Evolutionary conservation across 148 eudicot genomes (phyloP).

Genomic region (Camellia sinensis): DNA sequence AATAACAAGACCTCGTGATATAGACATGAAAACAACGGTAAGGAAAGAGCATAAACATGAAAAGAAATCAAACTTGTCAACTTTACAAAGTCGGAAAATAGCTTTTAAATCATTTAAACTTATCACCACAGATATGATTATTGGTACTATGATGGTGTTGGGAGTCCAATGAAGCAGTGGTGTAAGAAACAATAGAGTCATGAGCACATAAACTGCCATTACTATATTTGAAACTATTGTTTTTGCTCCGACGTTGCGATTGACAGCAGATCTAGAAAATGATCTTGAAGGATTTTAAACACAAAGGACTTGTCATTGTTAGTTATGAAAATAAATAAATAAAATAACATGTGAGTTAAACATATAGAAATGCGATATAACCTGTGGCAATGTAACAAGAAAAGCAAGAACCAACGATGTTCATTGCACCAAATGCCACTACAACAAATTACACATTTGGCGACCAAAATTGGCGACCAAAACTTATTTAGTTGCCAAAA

Average conservation of each 20-base stretch:
- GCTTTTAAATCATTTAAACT: constrained; percentile 67
- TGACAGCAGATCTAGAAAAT: constrained; percentile 81
- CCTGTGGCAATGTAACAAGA: constrained; percentile 84
- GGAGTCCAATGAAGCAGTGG: constrained; percentile 73
- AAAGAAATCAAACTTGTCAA: constrained; percentile 72
- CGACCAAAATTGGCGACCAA: too few relatives aligned
- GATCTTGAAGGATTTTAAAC: constrained; percentile 45
- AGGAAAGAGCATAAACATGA: constrained; percentile 60
- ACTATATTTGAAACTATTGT: constrained; percentile 67
- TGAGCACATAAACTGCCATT: constrained; percentile 65
- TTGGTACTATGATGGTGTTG: constrained; percentile 64
- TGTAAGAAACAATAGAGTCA: constrained; percentile 71
- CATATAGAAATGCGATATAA: constrained; percentile 1
- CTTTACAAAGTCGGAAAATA: constrained; percentile 56
- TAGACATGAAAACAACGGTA: constrained; percentile 74
- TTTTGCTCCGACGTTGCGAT: constrained; percentile 72
- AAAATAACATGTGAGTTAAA: too few relatives aligned
- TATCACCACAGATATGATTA: constrained; percentile 69
- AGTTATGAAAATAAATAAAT: too few relatives aligned
- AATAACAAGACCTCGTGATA: constrained; percentile 70
- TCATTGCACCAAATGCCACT: constrained; percentile 65
- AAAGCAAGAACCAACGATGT: constrained; percentile 78
- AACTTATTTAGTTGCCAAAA: too few relatives aligned
- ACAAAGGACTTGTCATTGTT: neutral
- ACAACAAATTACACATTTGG: too few relatives aligned